Evolutionary conservation across 345 rosid genomes (phyloP).

Genomic region (Anacardium occidentale): DNA sequence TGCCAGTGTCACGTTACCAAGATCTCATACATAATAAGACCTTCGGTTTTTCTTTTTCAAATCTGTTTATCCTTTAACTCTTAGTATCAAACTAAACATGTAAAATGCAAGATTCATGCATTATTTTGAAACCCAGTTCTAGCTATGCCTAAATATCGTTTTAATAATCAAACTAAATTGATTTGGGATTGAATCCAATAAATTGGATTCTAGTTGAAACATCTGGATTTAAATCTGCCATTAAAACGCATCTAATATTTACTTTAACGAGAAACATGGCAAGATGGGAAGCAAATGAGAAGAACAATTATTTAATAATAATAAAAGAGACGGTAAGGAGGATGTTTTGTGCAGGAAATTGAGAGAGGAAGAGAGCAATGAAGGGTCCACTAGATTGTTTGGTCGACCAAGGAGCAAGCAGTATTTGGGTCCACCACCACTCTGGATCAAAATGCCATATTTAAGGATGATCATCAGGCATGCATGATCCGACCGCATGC

Average conservation of each 20-base stretch:
- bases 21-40: slow-evolving; percentile 6
- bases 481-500: slow-evolving; percentile 10
- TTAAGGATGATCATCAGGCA: background rate
- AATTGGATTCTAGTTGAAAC: too few species aligned
- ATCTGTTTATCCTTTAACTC: too few species aligned
- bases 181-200: too few species aligned
- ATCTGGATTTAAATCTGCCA: too few species aligned
- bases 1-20: slow-evolving; percentile 2
- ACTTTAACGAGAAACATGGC: slow-evolving; percentile 4
- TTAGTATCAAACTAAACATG: background rate
- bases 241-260: too few species aligned
- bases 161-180: too few species aligned
- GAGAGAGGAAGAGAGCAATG: background rate
- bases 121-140: background rate
- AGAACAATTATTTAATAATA: background rate
- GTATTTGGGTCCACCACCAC: background rate
- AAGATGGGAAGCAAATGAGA: background rate
- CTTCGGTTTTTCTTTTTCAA: background rate
- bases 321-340: background rate
- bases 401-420: slow-evolving; percentile 12
- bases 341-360: background rate
- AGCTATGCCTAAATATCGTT: too few species aligned
- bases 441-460: background rate
- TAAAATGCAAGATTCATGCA: slow-evolving; percentile 8
- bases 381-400: background rate